Evolutionary conservation across 768 basidiomycete species (phyloP), one percentile per base, ranked within the genome.

Genomic region (Podaxis sp.): DNA sequence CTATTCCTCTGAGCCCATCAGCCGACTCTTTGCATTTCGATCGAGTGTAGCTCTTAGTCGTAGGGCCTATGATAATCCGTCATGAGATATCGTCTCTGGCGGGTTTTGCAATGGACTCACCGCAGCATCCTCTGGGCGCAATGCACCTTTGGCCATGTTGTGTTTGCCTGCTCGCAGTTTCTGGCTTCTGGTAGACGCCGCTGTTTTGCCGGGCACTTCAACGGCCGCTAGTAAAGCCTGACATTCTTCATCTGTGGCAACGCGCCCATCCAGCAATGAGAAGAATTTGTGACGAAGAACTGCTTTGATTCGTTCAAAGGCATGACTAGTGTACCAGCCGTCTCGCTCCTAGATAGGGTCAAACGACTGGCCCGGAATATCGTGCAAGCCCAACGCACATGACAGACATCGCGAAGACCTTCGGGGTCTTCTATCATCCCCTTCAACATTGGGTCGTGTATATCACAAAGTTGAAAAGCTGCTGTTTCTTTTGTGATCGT

Each of bases 381-480:
- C 0, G 33, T 25, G n/a, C n/a, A 12, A 36, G 25, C 17, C 33
- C 7, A 5, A 78, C 90, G 68, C 64, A 96, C 94, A 69, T 93
- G 80, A 71, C 92, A 94, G 12, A 73, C 78, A 64, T 91, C 88
- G 37, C 87, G 84, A 17, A 91, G 75, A 50, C 85, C 88, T 15
- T 85, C 81, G 4, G 85, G 80, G 62, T 90, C 85, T 64, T 90
- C 82, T 56, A 98, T 92, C 84, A 96, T 89, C 40, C 80, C 80
- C 66, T 85, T 85, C 53, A 97, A 74, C 83, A 95, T 89, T 5
- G 88, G 86, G 71, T 99, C 97, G 6, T 80, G 75, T 66, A 99
- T 91, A 72, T 99, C 97, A 72, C 92, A 92, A 5, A 99, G 80
- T 73, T 98, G 97, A 76, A 93, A 99, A 17, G 94, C 92, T 1